These are phyloP conservation scores for Starmera caribaea DNA, from an alignment of 805 yeast species.

Conservation along the genomic window DNA sequence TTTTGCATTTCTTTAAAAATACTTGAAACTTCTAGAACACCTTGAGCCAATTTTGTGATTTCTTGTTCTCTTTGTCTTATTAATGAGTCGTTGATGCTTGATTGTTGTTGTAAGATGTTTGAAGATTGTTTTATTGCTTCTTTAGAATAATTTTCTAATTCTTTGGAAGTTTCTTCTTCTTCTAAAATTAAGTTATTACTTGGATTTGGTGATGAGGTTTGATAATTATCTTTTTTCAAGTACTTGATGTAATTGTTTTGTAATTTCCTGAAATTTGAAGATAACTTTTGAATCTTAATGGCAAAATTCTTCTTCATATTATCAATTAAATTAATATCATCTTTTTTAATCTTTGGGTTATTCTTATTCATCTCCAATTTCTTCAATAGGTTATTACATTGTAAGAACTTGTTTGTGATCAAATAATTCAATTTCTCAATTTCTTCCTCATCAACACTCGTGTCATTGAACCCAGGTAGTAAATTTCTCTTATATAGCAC, in stretches of 20 bases:
- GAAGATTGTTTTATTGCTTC: slow-evolving; percentile 42
- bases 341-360: slow-evolving; percentile 20
- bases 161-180: slow-evolving; percentile 24
- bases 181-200: slow-evolving; percentile 7
- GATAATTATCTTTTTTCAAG: slow-evolving; percentile 68
- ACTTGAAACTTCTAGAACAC: slow-evolving; percentile 86
- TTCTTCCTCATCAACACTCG: slow-evolving; percentile 60
- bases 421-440: slow-evolving; percentile 71
- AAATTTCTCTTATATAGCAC: slow-evolving; percentile 71
- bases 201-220: slow-evolving; percentile 21
- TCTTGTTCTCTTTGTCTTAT: slow-evolving; percentile 78
- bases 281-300: slow-evolving; percentile 66
- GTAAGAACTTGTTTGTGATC: slow-evolving; percentile 69
- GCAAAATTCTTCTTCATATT: slow-evolving; percentile 85
- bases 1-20: slow-evolving; percentile 90
- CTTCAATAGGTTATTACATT: slow-evolving; percentile 69
- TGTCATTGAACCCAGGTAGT: slow-evolving; percentile 82
- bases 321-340: slow-evolving; percentile 56
- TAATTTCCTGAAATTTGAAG: slow-evolving; percentile 71
- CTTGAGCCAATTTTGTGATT: slow-evolving; percentile 84
- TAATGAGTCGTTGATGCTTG: slow-evolving; percentile 27
- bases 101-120: slow-evolving; percentile 23
- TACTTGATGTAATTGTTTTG: slow-evolving; percentile 86
- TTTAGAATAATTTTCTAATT: slow-evolving; percentile 42
- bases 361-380: slow-evolving; percentile 40